Percentiles rank a stretch among this genome's conserved stretches.
Conservation (phyloP, 768 basidiomycete species). For the Omphalotus guepiniiformis region DNA sequence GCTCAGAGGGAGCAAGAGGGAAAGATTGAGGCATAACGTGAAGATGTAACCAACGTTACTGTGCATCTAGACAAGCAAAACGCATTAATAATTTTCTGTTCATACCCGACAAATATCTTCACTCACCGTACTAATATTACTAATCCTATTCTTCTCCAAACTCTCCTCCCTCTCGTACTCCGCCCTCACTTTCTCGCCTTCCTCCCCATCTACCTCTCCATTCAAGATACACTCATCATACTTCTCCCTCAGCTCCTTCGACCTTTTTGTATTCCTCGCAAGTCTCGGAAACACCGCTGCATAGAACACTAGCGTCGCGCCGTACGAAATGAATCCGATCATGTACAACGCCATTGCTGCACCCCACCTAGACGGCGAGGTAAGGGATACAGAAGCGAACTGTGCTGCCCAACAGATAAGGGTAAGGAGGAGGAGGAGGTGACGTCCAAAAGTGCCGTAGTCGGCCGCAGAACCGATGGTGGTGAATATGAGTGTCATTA, state of each 20-base stretch:
- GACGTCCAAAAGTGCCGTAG: conserved; percentile 72
- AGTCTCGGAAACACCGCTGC: conserved; percentile 76
- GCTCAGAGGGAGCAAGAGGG: conserved; percentile 60
- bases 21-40: conserved; percentile 61
- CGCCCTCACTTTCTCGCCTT: conserved; percentile 53
- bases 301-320: conserved; percentile 79
- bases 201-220: too few species aligned
- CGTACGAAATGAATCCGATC: conserved; percentile 74
- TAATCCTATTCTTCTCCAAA: conserved; percentile 79
- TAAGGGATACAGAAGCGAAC: conserved; percentile 72
- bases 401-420: conserved; percentile 78
- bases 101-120: neutral
- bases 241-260: conserved; percentile 49
- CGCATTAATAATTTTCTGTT: neutral
- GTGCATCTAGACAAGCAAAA: conserved; percentile 45
- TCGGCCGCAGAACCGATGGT: conserved; percentile 74
- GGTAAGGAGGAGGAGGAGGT: conserved; percentile 70
- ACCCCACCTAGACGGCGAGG: conserved; percentile 65
- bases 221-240: too few species aligned
- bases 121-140: conserved; percentile 76
- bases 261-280: conserved; percentile 69
- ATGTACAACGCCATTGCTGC: conserved; percentile 76
- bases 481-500: conserved; percentile 81
- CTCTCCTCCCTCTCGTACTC: conserved; percentile 74
- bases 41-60: conserved; percentile 74